Conservation (phyloP, 345 rosid species). For the Aurinia saxatilis region DNA sequence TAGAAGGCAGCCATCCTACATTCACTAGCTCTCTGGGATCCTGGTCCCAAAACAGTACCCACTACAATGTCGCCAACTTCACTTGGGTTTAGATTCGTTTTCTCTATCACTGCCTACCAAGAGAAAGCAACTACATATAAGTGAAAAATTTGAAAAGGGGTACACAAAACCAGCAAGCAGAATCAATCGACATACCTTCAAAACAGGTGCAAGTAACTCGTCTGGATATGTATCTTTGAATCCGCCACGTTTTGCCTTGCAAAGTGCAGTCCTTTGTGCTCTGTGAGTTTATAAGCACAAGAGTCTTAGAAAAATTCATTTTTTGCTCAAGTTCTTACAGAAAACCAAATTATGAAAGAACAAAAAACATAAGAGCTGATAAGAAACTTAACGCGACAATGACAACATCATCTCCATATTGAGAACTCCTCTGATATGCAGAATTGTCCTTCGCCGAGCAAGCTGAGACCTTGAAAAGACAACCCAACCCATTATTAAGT, state of each 20-base stretch:
- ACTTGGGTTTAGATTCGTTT: constrained; percentile 67
- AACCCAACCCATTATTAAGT: not conserved
- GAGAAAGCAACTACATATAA: not conserved
- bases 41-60: constrained; percentile 86
- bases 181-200: constrained; percentile 40
- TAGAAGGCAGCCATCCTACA: constrained; percentile 98
- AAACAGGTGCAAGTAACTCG: constrained; percentile 76
- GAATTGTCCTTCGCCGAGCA: constrained; percentile 76
- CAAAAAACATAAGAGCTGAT: not conserved
- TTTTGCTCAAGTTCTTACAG: not conserved
- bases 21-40: constrained; percentile 86
- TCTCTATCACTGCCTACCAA: constrained; percentile 74
- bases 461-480: constrained; percentile 43
- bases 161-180: not conserved
- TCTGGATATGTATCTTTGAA: constrained; percentile 90
- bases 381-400: constrained; percentile 71
- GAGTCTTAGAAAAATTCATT: not conserved
- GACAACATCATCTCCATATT: constrained; percentile 79
- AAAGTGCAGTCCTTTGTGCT: constrained; percentile 73
- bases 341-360: not conserved
- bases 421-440: constrained; percentile 61
- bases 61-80: constrained; percentile 98
- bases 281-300: constrained; percentile 28
- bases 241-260: constrained; percentile 81
- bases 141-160: not conserved